Conservation (phyloP, 257 asterid genomes). For the Rehmannia glutinosa region DNA sequence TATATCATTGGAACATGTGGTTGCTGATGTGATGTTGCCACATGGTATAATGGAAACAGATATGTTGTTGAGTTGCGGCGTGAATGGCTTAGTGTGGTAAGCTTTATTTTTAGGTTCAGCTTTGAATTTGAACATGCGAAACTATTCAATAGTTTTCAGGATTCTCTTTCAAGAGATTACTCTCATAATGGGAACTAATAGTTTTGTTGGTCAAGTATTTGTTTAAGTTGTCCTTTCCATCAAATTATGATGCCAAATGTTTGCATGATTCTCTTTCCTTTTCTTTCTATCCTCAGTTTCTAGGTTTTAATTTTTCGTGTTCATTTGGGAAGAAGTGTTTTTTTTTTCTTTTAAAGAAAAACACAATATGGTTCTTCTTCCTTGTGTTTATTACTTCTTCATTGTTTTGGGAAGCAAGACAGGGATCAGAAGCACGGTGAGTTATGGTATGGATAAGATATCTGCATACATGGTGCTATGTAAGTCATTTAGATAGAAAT, state of each 20-base stretch:
- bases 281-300: neutral
- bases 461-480: too few species aligned
- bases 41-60: conserved; percentile 50
- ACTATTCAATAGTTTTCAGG: neutral
- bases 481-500: neutral
- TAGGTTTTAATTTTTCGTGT: neutral
- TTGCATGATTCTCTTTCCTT: too few species aligned
- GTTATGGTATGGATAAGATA: too few species aligned
- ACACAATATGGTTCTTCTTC: too few species aligned
- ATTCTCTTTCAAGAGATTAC: neutral
- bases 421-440: too few species aligned
- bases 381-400: too few species aligned
- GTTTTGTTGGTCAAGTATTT: neutral
- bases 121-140: neutral
- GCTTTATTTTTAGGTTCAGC: conserved; percentile 15
- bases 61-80: conserved; percentile 56
- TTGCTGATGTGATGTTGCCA: conserved; percentile 42
- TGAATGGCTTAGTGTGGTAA: conserved; percentile 51
- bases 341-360: too few species aligned
- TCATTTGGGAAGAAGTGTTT: neutral
- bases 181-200: conserved; percentile 1
- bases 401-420: too few species aligned
- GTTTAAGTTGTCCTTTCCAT: neutral
- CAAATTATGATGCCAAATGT: neutral
- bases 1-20: conserved; percentile 52